Percentiles rank a stretch among this genome's conserved stretches.
These are phyloP conservation scores for Lactarius akahatsu DNA, from an alignment of 768 basidiomycete species.

Conservation along the genomic window DNA sequence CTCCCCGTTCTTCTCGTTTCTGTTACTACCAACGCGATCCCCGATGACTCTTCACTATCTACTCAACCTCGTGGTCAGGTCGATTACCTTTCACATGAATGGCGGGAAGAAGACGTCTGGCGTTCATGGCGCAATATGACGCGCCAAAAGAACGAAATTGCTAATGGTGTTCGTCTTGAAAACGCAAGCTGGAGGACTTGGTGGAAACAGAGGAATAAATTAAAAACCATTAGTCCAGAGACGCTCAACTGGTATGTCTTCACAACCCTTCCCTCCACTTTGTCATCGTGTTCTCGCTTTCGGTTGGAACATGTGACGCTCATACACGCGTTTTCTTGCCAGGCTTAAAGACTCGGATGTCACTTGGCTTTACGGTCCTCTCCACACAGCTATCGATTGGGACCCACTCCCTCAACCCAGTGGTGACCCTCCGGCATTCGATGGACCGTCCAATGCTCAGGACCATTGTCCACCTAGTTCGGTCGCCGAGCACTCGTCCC, in stretches of 20 bases:
- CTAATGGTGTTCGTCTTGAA: slow-evolving; percentile 91
- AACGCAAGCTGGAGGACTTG: slow-evolving; percentile 99
- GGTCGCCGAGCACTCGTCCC: slow-evolving; percentile 27
- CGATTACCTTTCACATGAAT: slow-evolving; percentile 97
- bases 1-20: slow-evolving; percentile 70
- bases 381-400: slow-evolving; percentile 92
- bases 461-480: slow-evolving; percentile 53
- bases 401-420: slow-evolving; percentile 61
- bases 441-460: slow-evolving; percentile 44
- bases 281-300: slow-evolving; percentile 1
- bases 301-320: slow-evolving; percentile 4
- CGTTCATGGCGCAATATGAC: slow-evolving; percentile 99
- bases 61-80: slow-evolving; percentile 90
- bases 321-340: slow-evolving; percentile 27
- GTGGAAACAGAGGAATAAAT: slow-evolving; percentile 98
- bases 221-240: slow-evolving; percentile 94
- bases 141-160: slow-evolving; percentile 95
- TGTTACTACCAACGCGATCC: slow-evolving; percentile 49
- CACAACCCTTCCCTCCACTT: neutral
- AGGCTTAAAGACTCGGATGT: slow-evolving; percentile 99
- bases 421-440: slow-evolving; percentile 40
- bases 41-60: slow-evolving; percentile 78
- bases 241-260: slow-evolving; percentile 90
- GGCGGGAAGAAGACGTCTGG: slow-evolving; percentile 98
- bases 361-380: slow-evolving; percentile 97